These are phyloP conservation scores for Santalum album DNA, from an alignment of 164 flowering plant species.

Conservation along the genomic window DNA sequence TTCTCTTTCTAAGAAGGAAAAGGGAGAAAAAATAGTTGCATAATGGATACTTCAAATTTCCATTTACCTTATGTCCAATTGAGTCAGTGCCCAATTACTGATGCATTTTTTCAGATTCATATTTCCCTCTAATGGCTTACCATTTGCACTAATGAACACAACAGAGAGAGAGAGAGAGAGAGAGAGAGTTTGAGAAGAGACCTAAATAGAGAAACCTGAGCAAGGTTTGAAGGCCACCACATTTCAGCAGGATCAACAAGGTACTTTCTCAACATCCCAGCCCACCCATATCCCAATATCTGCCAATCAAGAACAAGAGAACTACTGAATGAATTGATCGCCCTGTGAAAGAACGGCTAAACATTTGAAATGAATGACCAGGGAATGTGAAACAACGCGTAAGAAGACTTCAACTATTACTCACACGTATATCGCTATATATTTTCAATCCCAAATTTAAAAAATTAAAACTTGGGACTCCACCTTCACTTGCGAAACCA, in stretches of 20 bases:
- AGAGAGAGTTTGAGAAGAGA: constrained; percentile 1
- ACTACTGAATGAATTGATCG: too few species aligned
- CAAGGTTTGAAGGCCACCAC: constrained; percentile 98
- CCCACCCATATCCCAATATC: constrained; percentile 96
- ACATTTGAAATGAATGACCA: too few species aligned
- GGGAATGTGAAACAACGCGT: too few species aligned
- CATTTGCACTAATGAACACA: constrained; percentile 5
- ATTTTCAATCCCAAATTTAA: too few species aligned
- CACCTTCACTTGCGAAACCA: too few species aligned
- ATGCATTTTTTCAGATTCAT: not conserved
- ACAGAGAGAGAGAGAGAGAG: not conserved
- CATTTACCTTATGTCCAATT: not conserved
- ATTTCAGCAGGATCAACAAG: constrained; percentile 82
- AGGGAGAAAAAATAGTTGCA: too few species aligned
- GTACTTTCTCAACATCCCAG: constrained; percentile 75
- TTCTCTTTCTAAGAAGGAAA: not conserved
- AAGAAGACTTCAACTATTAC: too few species aligned
- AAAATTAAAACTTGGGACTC: too few species aligned
- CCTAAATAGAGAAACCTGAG: constrained; percentile 82
- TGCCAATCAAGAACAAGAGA: constrained; percentile 17
- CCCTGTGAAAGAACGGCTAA: too few species aligned
- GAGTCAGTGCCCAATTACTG: not conserved
- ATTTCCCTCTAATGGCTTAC: not conserved
- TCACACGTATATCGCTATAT: too few species aligned
- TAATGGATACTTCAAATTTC: too few species aligned